Conservation (phyloP, 192 early-diverging fungal genomes). For the Entomortierella parvispora region DNA sequence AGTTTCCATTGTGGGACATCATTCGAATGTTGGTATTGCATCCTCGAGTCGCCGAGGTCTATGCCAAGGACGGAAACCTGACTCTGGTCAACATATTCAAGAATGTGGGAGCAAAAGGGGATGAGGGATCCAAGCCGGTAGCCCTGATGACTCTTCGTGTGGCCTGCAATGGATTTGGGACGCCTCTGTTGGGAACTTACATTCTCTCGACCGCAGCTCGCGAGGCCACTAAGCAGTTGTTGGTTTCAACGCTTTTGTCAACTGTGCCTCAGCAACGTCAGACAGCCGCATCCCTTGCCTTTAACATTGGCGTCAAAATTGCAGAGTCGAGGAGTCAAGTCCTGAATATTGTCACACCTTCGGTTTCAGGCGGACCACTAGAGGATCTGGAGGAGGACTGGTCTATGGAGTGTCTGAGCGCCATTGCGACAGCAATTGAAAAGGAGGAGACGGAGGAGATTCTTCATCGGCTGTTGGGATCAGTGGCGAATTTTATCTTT, state of each 20-base stretch:
- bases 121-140: conserved; percentile 59
- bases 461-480: conserved; percentile 35
- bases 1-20: conserved; percentile 75
- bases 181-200: conserved; percentile 43
- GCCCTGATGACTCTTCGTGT: conserved; percentile 70
- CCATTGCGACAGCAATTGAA: conserved; percentile 67
- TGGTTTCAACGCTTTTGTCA: conserved; percentile 70
- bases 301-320: conserved; percentile 70
- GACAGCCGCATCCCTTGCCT: conserved; percentile 72
- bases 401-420: conserved; percentile 73
- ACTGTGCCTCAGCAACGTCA: conserved; percentile 65
- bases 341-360: conserved; percentile 32
- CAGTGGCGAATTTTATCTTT: conserved; percentile 48
- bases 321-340: conserved; percentile 52
- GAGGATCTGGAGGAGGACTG: conserved; percentile 71
- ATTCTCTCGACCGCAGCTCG: conserved; percentile 58
- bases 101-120: conserved; percentile 13
- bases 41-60: conserved; percentile 51
- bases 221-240: conserved; percentile 62
- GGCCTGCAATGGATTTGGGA: conserved; percentile 71
- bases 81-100: conserved; percentile 35
- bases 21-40: conserved; percentile 65
- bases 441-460: conserved; percentile 69
- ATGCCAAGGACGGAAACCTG: conserved; percentile 56
- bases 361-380: conserved; percentile 40